Percentiles rank a stretch among this genome's conserved stretches.
phyloP scores from a whole-genome alignment of 306 rosid species.

The Pyrus bretschneideri region DNA sequence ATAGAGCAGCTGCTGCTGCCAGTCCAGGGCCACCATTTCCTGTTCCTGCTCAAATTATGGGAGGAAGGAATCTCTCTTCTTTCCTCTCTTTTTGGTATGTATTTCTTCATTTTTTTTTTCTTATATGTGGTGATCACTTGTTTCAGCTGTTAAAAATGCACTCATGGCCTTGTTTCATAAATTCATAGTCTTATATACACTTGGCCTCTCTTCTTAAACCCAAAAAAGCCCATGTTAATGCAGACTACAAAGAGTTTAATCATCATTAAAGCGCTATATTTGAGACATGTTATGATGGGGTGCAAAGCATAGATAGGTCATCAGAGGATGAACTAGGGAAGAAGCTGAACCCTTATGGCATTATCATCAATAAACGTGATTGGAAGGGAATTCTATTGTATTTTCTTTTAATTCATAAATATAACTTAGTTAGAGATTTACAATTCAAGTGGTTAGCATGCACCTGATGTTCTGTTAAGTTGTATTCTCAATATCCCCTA shows the following conservation, averaged over 20 bases:
- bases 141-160: too few species aligned
- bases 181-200: background rate
- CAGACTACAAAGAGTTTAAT: background rate
- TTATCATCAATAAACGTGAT: background rate
- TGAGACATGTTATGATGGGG: background rate
- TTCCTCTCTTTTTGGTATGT: background rate
- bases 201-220: background rate
- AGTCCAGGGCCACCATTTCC: background rate
- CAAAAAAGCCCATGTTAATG: background rate
- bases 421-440: too few species aligned
- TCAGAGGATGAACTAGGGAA: background rate
- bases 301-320: too few species aligned
- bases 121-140: background rate
- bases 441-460: background rate
- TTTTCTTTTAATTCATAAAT: background rate
- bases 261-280: too few species aligned
- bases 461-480: too few species aligned
- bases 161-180: background rate
- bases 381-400: background rate
- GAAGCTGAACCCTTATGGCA: background rate
- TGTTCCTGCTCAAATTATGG: background rate
- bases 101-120: background rate
- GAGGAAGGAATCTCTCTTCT: conserved; percentile 7
- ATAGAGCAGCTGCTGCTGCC: background rate
- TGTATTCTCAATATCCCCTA: too few species aligned